Evolutionary conservation across 305 asterid genomes (phyloP).

Genomic region (Ruellia speciosa): DNA sequence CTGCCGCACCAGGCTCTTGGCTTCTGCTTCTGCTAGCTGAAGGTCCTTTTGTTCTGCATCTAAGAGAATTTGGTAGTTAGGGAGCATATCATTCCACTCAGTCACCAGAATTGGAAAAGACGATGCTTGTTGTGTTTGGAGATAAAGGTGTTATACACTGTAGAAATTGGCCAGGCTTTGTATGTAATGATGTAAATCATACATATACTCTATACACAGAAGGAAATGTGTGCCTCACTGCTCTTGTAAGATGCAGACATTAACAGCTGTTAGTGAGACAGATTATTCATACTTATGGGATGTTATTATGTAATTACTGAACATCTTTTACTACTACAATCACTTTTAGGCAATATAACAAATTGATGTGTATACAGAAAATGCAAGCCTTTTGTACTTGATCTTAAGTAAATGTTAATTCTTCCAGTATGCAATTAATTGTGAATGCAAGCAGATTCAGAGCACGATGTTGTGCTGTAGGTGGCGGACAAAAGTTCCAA

Average conservation of each 20-base stretch:
- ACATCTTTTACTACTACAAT: no score
- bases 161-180: not conserved
- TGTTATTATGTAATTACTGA: no score
- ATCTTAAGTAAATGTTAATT: no score
- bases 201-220: not conserved
- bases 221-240: not conserved
- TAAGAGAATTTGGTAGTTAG: not conserved
- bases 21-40: not conserved
- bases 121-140: not conserved
- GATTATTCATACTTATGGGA: no score
- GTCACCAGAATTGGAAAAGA: not conserved
- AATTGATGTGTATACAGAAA: no score
- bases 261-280: not conserved
- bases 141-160: not conserved
- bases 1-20: constrained; percentile 41
- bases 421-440: no score
- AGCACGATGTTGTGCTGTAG: no score
- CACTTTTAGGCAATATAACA: no score
- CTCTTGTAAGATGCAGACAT: not conserved
- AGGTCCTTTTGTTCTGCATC: not conserved
- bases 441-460: no score
- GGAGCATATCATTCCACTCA: not conserved
- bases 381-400: no score
- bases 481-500: no score
- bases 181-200: not conserved